Base-by-base conservation (phyloP, 2,329 filamentous ascomycete genomes). In the Epicoccum sorghinum region DNA sequence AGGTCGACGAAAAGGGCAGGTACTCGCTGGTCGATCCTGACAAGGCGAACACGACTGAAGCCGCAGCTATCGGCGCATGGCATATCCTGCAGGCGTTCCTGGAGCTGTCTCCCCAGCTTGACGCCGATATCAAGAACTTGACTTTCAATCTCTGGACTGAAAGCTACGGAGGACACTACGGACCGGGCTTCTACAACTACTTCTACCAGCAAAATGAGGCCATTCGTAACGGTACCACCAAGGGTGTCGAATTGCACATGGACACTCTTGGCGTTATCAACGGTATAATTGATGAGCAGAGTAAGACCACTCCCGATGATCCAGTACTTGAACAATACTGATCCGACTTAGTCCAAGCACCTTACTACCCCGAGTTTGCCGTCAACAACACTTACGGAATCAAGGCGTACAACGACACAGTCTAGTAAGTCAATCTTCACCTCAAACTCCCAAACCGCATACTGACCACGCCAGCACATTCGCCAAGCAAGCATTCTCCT, bases 351-450 rank as follows among this genome's bases (percentile, higher is more conserved):
- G 73, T 79, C 8, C 79, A 83, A 63, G 72, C 73, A 1, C 76
- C 77, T 0, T 76, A 75, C 29, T 82, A 80, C 58, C 77, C 79
- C 2, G 69, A 79, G 13, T 52, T 52, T 7, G 54, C 54, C 1
- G 79, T 79, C 58, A 82, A 84, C 65, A 84, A 84, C 58, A 82
- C 82, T 12, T 85, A 84, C 59, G 78, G 77, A 12, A 77, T 84
- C 50, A 72, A 80, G 42, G 68, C 77, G 1, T 72, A 82, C 61
- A 80, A 79, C 57, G 67, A 80, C 49, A 77, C 76, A 3, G 65
- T 78, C 12, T 82, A 82, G 55, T 69, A 23, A 25, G 50, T 43
- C 3, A 8, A n/a, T 14, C 2, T 7, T 10, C 14, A 23, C 32
- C 3, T 18, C 18, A 18, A 9, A 4, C n/a, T 4, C 4, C 10